Evolutionary conservation across 371 early-diverging fungal genomes (phyloP), one percentile per base, ranked within the genome.

Genomic region (Actinomucor elegans): DNA sequence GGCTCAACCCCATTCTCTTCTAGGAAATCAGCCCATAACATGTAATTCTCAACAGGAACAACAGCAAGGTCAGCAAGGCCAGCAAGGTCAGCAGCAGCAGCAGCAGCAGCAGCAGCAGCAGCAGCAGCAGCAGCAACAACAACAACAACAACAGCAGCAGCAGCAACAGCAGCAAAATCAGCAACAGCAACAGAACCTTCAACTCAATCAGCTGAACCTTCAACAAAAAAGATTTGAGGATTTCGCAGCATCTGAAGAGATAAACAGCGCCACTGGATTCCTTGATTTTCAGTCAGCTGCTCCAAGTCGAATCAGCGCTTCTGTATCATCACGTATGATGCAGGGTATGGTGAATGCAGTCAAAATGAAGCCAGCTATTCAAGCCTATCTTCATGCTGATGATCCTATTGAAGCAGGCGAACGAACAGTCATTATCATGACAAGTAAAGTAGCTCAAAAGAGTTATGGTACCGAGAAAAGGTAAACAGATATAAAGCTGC

Each of bases 391-490:
- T 21, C 31, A 27, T 23, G 26, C 55, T 8, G 36, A 44, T 4
- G 37, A 50, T 28, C 53, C 57, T 11, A 62, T 67, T 40, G 61
- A 67, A 53, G 52, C 74, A n/a, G 87, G 88, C 26, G 85, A 86
- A 68, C 83, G 84, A 42, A 80, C 85, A 2, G 80, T 85, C 3
- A 71, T 88, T 63, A 80, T 89, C 18, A 64, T 88, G 54, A 88
- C 88, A 12, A 81, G 85, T 20, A 88, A 88, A 55, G 90, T 89
- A 12, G 90, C 88, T 7, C 90, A 89, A 69, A 89, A 89, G 58
- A 85, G 86, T 14, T 89, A 89, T 52, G 90, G 90, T 17, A 86
- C 88, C 12, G 90, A 89, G 53, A 90, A 90, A 62, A 80, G 89
- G 57, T 58, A 41, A n/a, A n/a, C n/a, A n/a, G n/a, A n/a, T n/a